Evolutionary conservation across 805 yeast genomes (phyloP), one percentile per base, ranked within the genome.

Genomic region (Candida boleticola): DNA sequence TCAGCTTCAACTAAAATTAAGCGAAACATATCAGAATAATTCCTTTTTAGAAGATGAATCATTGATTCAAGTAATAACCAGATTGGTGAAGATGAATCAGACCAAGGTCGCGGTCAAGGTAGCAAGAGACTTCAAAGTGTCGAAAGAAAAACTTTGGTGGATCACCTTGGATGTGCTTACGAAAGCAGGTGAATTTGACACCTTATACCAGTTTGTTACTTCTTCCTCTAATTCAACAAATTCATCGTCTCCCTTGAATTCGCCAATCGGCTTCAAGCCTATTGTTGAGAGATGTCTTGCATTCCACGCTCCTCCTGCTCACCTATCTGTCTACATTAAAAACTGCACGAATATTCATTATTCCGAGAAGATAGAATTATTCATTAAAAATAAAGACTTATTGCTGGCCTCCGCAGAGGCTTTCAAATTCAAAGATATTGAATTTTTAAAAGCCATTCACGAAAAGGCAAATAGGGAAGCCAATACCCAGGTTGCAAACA

Each of bases 231-330:
- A 37, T 32, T 45, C 47, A 23, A 42, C 51, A 13, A 55, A 61
- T 1, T 29, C 31, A 7, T 18, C 18, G 4, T 19, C 20, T 18
- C 70, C 66, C 35, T 45, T 54, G 22, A 82, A 78, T 46, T 79
- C 93, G 0, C 85, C 87, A 0, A 85, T 89, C 32, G 89, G 92
- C 0, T 83, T 82, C 45, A 73, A 71, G 45, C 81, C 84, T 0
- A 81, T 89, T 48, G 85, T 71, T 42, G 66, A 73, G 13, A 75
- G 77, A 29, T 73, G 83, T 29, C 52, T 76, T 31, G 54, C 52
- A 3, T 70, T 68, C 41, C 67, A 74, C 3, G 85, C 81, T 0
- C 82, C 83, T 25, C 63, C 70, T 29, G 65, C 77, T 18, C 81
- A 81, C 37, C 87, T 92, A 1, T 72, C 82, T 0, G 54, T 63